Evolutionary conservation across 495 filamentous ascomycete species (phyloP), one percentile per base, ranked within the genome.

Genomic region (Saxispiralis lemnorum): DNA sequence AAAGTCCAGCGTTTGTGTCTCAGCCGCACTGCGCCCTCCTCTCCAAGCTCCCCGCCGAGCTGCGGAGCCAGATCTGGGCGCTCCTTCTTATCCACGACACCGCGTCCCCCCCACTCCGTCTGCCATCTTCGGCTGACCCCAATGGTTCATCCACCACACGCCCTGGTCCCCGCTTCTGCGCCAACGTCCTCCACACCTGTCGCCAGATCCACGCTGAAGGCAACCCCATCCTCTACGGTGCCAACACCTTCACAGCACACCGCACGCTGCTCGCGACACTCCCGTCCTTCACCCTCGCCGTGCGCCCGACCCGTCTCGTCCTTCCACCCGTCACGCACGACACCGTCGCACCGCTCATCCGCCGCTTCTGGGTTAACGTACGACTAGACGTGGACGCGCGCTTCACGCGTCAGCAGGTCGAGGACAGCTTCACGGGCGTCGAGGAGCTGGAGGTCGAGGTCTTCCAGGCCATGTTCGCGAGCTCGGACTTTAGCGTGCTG

Each of bases 161-260:
- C 16, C 2, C 13, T 7, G 30, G 18, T 2, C 28, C 31, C 11
- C 49, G 49, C 6, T 33, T 48, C 28, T 48, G 45, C 38, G 45
- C 41, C 35, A 44, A 41, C 24, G 24, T 62, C 9, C 39, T 62
- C 0, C 40, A 31, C 19, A 52, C 53, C 12, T 60, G 49, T 39
- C 47, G 48, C 7, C 57, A 56, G 32, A 31, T 53, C 31, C 28
- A 56, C 36, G 15, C 42, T 9, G 59, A 62, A 50, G 46, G 41
- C 12, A 49, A 46, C 17, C 48, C 44, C 10, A 39, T 60, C 0
- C 50, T 62, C 0, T 62, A 59, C 46, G 51, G 54, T 39, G 44
- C 39, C 18, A 62, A 62, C 47, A 65, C 49, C 15, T 76, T 74
- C 61, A 43, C 64, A 31, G 69, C 72, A 1, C 66, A 76, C 60